phyloP scores from a whole-genome alignment of 345 rosid species.

The Psidium guajava region DNA sequence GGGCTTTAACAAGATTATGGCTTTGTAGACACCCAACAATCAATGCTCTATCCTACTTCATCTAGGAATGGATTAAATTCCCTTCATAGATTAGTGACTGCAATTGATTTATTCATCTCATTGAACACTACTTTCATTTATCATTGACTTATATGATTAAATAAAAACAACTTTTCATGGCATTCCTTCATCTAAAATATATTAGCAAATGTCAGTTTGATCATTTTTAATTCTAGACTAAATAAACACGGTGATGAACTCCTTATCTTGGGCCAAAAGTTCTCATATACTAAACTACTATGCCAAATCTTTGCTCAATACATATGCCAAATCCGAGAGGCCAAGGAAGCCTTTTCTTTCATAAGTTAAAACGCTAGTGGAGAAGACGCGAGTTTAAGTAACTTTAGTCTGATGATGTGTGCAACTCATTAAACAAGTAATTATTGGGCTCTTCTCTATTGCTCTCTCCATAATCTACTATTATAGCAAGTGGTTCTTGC shows the following conservation, averaged over 20 bases:
- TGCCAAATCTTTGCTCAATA: background rate
- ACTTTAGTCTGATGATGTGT: background rate
- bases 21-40: background rate
- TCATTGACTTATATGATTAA: background rate
- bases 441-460: background rate
- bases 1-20: background rate
- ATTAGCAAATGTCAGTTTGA: background rate
- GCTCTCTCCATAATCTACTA: background rate
- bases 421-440: background rate
- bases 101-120: background rate
- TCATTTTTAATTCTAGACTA: background rate
- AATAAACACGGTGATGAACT: background rate
- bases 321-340: background rate
- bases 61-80: background rate
- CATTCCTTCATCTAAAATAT: background rate
- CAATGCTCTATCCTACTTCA: background rate
- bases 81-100: background rate
- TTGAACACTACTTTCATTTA: background rate
- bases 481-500: background rate
- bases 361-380: background rate
- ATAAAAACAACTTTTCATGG: background rate
- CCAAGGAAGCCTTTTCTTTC: background rate
- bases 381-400: background rate
- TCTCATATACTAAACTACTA: background rate
- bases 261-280: background rate